Evolutionary conservation across 441 rosid genomes (phyloP), one percentile per base, ranked within the genome.

Genomic region (Euphorbia celastroides): DNA sequence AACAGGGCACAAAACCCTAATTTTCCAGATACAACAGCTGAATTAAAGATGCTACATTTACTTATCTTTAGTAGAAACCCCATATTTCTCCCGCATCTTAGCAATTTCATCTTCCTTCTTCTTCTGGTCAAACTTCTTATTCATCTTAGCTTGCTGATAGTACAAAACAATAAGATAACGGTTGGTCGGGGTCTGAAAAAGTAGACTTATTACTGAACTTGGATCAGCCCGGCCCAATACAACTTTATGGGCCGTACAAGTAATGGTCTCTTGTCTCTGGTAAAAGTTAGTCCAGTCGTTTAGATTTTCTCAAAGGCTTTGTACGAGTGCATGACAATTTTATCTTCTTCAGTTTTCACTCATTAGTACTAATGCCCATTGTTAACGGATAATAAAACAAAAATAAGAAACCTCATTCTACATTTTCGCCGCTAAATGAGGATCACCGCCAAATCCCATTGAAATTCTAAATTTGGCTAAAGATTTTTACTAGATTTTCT

Each of bases 131-230:
- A 93, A 86, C 83, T 88, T 93, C 86, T 93, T 93, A 75, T 88
- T 89, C 99, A 93, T 93, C 91, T 93, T 91, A 6, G 93, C 89
- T 55, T 86, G 97, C 79, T 91, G 99, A 67, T 93, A 93, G 57
- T 89, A 93, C 46, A 93, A 56, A 31, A 93, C 99, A 65, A 93
- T 91, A 56, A 93, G 65, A 77, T 93, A 93, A 55, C 99, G 74
- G 67, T 91, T 93, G 5, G 99, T n/a, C n/a, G n/a, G n/a, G n/a
- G n/a, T n/a, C n/a, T n/a, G n/a, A n/a, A n/a, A n/a, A n/a, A n/a
- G n/a, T n/a, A n/a, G n/a, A n/a, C n/a, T n/a, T n/a, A n/a, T n/a
- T n/a, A n/a, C n/a, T n/a, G n/a, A n/a, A n/a, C n/a, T n/a, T n/a
- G n/a, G n/a, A n/a, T n/a, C n/a, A n/a, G n/a, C n/a, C n/a, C n/a